These are phyloP conservation scores for Ustilago xerochloae DNA, from an alignment of 1,284 basidiomycete species.

Conservation along the genomic window DNA sequence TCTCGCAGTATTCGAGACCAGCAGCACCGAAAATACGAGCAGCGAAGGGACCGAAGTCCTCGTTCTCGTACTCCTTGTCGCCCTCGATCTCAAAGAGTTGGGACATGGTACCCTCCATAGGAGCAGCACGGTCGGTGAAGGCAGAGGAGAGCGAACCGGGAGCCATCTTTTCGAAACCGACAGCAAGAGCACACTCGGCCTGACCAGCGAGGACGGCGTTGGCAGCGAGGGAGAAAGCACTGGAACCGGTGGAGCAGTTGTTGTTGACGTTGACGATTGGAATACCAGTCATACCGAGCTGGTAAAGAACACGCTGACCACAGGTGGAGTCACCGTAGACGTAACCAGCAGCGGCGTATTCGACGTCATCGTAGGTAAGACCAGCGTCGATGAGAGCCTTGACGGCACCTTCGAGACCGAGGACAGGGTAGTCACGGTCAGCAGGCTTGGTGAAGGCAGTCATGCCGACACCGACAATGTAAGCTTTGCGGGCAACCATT, in stretches of 20 bases:
- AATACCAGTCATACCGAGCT: slow-evolving; percentile 84
- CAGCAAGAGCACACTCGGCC: slow-evolving; percentile 80
- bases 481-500: slow-evolving; percentile 51
- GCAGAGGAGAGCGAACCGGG: slow-evolving; percentile 78
- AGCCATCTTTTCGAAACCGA: slow-evolving; percentile 80
- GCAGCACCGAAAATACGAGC: slow-evolving; percentile 83
- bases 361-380: slow-evolving; percentile 81
- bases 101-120: slow-evolving; percentile 72
- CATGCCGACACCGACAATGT: slow-evolving; percentile 79
- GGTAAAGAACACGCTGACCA: slow-evolving; percentile 86
- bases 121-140: slow-evolving; percentile 78
- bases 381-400: slow-evolving; percentile 87
- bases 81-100: slow-evolving; percentile 73
- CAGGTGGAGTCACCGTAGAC: slow-evolving; percentile 71
- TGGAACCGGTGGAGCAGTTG: slow-evolving; percentile 66
- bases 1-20: slow-evolving; percentile 80
- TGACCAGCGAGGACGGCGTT: slow-evolving; percentile 74
- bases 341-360: slow-evolving; percentile 83
- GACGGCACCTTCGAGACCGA: slow-evolving; percentile 78
- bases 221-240: slow-evolving; percentile 59
- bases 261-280: slow-evolving; percentile 89
- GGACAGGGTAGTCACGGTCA: slow-evolving; percentile 70
- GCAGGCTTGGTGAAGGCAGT: slow-evolving; percentile 85
- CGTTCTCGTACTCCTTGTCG: slow-evolving; percentile 73
- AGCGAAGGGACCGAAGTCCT: slow-evolving; percentile 75